Evolutionary conservation across 306 rosid genomes (phyloP).

Genomic region (Erythrophleum fordii): DNA sequence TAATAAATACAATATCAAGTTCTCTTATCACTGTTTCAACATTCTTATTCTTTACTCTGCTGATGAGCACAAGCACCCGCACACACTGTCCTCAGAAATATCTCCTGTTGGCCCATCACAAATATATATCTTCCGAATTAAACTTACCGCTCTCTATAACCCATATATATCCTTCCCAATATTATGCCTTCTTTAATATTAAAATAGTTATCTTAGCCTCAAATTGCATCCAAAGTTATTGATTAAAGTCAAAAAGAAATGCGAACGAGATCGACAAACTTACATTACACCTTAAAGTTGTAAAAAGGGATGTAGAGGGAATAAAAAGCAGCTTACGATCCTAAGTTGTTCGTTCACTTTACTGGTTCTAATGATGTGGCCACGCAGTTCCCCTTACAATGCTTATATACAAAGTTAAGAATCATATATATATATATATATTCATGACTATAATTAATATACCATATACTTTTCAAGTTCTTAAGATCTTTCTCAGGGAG

Average conservation of each 20-base stretch:
- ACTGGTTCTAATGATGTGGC: slow-evolving; percentile 48
- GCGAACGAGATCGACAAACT: slow-evolving; percentile 39
- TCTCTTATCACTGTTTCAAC: slow-evolving; percentile 36
- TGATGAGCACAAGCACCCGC: slow-evolving; percentile 35
- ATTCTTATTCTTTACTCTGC: slow-evolving; percentile 49
- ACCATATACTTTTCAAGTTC: not conserved
- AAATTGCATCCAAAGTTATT: slow-evolving; percentile 5
- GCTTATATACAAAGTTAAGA: not conserved
- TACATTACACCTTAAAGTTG: not conserved
- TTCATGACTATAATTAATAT: too few species aligned
- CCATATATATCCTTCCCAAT: too few species aligned
- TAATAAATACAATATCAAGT: not conserved
- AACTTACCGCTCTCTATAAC: not conserved
- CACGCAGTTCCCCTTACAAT: not conserved
- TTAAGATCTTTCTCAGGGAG: not conserved
- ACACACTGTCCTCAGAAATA: slow-evolving; percentile 47
- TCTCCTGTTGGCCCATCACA: slow-evolving; percentile 39
- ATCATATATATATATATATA: not conserved
- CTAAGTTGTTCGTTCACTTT: slow-evolving; percentile 45
- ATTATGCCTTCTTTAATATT: too few species aligned
- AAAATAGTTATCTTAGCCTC: not conserved
- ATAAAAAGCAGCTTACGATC: slow-evolving; percentile 39
- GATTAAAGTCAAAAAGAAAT: too few species aligned
- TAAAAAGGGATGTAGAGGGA: slow-evolving; percentile 37
- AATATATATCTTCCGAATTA: slow-evolving; percentile 22